Evolutionary conservation across 2,329 filamentous ascomycete species (phyloP).

Genomic region (Ophidiomyces ophidiicola): DNA sequence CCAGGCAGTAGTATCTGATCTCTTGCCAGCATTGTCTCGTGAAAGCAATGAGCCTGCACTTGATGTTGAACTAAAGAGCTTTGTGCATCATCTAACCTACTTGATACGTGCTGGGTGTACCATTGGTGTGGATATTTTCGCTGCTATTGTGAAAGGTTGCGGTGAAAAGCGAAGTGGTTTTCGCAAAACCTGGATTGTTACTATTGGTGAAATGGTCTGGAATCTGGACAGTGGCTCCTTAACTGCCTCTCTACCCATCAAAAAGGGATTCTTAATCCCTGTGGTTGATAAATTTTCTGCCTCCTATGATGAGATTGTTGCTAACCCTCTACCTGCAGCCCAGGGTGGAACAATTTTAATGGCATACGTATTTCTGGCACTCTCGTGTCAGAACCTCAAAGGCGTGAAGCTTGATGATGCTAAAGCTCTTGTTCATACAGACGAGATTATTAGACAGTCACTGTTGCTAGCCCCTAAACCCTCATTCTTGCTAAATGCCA

Average conservation of each 20-base stretch:
- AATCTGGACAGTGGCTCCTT: conserved; percentile 38
- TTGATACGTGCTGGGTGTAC: conserved; percentile 50
- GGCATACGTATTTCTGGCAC: conserved; percentile 59
- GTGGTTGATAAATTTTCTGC: conserved; percentile 44
- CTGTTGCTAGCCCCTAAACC: conserved; percentile 64
- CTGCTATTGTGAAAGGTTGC: conserved; percentile 68
- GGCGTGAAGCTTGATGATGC: conserved; percentile 45
- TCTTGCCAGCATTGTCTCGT: conserved; percentile 60
- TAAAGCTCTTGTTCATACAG: conserved; percentile 20
- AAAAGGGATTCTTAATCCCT: conserved; percentile 37
- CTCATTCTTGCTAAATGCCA: conserved; percentile 73
- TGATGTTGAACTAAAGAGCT: conserved; percentile 58
- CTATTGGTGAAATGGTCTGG: conserved; percentile 59
- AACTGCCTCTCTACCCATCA: conserved; percentile 35
- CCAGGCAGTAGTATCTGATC: conserved; percentile 51
- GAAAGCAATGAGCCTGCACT: conserved; percentile 82
- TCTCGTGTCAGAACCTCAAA: conserved; percentile 45
- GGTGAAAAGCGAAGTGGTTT: conserved; percentile 70
- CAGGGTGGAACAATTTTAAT: conserved; percentile 74
- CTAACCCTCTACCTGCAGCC: conserved; percentile 65
- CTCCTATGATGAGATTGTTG: conserved; percentile 62
- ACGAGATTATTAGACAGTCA: conserved; percentile 50
- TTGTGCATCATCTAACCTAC: conserved; percentile 53
- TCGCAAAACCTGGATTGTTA: conserved; percentile 68
- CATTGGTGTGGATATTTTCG: conserved; percentile 54